Percentiles rank a stretch among this genome's conserved stretches.
Evolutionary conservation across 495 filamentous ascomycete genomes (phyloP).

Genomic region (Neurospora intermedia): DNA sequence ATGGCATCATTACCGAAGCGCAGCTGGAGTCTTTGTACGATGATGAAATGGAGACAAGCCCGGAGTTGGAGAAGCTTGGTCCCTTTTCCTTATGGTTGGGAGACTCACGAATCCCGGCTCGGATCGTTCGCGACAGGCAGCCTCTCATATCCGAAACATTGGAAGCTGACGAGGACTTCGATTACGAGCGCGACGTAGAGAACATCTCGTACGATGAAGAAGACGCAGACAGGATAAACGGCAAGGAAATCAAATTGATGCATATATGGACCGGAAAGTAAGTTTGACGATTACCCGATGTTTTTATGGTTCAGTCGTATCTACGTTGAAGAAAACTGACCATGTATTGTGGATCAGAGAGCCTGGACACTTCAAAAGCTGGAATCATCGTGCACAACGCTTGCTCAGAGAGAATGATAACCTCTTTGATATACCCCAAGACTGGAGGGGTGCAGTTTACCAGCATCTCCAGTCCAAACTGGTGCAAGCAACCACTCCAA

Average conservation of each 20-base stretch:
- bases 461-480: slow-evolving; percentile 27
- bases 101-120: slow-evolving; percentile 25
- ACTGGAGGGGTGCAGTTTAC: slow-evolving; percentile 29
- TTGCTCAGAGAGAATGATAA: slow-evolving; percentile 8
- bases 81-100: slow-evolving; percentile 56
- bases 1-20: slow-evolving; percentile 45
- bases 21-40: slow-evolving; percentile 54
- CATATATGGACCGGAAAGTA: slow-evolving; percentile 28
- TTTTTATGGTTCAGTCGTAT: neutral
- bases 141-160: slow-evolving; percentile 4
- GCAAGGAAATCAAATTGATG: slow-evolving; percentile 20
- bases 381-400: slow-evolving; percentile 5
- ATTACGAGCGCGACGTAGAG: slow-evolving; percentile 29
- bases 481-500: slow-evolving; percentile 11
- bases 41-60: slow-evolving; percentile 41
- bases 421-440: slow-evolving; percentile 23
- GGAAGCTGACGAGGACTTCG: slow-evolving; percentile 24
- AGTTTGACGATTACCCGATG: neutral
- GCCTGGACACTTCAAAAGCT: slow-evolving; percentile 6
- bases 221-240: slow-evolving; percentile 22
- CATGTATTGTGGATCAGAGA: neutral
- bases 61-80: slow-evolving; percentile 24
- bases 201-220: slow-evolving; percentile 33
- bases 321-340: neutral
- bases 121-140: slow-evolving; percentile 7